phyloP scores from a whole-genome alignment of 108 stramenopile species.

The Fistulifera solaris region DNA sequence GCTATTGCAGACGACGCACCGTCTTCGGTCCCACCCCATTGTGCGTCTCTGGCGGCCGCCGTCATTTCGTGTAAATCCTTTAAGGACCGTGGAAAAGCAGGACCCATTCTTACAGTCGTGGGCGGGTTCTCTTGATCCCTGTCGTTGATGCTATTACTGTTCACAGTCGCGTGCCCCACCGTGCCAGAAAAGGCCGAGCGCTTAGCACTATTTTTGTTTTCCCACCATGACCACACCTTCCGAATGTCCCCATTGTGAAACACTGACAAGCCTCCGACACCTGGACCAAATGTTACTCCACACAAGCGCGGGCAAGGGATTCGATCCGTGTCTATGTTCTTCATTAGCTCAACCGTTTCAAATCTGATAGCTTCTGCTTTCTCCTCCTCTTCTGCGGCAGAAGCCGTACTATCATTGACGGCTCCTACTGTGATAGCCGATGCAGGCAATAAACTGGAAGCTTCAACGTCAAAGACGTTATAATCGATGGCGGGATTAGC shows the following conservation, averaged over 20 bases:
- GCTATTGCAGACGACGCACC: conserved; percentile 10
- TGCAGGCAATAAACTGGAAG: not conserved
- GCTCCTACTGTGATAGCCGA: not conserved
- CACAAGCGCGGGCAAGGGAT: conserved; percentile 72
- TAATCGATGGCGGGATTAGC: conserved; percentile 11
- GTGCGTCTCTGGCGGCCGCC: conserved; percentile 44
- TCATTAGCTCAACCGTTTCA: conserved; percentile 21
- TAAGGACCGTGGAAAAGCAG: conserved; percentile 21
- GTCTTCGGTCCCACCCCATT: conserved; percentile 58
- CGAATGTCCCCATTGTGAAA: conserved; percentile 78
- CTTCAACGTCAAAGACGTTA: conserved; percentile 40
- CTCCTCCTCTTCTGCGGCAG: conserved; percentile 6
- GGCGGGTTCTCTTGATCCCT: not conserved
- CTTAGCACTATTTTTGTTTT: conserved; percentile 31
- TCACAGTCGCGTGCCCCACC: too few relatives aligned
- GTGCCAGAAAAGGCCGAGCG: not conserved
- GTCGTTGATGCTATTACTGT: too few relatives aligned
- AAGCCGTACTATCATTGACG: conserved; percentile 5
- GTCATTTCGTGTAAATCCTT: conserved; percentile 64
- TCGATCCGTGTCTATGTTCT: conserved; percentile 27
- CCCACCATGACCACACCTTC: conserved; percentile 87
- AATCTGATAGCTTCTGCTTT: conserved; percentile 10
- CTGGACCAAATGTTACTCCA: conserved; percentile 57
- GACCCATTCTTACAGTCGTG: not conserved
- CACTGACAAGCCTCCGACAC: conserved; percentile 43